Percentiles rank a stretch among this genome's conserved stretches.
These are phyloP conservation scores for Corymbia citriodora DNA, from an alignment of 441 rosid genomes.

Conservation along the genomic window DNA sequence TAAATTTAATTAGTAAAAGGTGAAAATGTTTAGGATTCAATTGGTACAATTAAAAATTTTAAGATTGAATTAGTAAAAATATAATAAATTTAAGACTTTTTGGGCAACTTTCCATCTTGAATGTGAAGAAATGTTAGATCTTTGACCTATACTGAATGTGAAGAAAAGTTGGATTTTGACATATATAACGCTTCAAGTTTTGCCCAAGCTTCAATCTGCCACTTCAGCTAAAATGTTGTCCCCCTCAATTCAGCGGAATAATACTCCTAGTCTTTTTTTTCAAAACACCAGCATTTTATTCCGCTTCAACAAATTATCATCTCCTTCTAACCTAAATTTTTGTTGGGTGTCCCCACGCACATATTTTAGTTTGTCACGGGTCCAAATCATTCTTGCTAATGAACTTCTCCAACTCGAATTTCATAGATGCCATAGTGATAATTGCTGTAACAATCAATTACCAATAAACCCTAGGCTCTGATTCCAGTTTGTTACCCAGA, in stretches of 20 bases:
- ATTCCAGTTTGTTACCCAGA: not conserved
- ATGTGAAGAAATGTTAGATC: not conserved
- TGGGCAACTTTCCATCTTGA: not conserved
- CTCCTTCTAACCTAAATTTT: not conserved
- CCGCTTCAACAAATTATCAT: not conserved
- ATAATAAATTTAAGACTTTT: accelerated
- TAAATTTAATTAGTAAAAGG: accelerated
- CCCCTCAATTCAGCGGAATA: not conserved
- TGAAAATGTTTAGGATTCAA: no score
- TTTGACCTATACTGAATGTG: not conserved
- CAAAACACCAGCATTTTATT: not conserved
- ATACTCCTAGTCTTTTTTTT: not conserved
- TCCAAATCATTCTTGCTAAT: not conserved
- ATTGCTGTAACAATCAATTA: not conserved
- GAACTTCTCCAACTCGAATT: not conserved
- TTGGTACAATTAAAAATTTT: no score
- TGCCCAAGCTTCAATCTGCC: not conserved
- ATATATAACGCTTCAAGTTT: not conserved
- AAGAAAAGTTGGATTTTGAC: not conserved
- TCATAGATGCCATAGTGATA: not conserved
- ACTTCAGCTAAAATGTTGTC: not conserved
- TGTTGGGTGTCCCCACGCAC: not conserved
- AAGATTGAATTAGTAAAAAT: no score
- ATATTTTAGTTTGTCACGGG: not conserved
- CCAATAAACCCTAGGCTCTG: not conserved